phyloP scores from a whole-genome alignment of 805 yeast genomes.

The Yamadazyma paraphyllophila region DNA sequence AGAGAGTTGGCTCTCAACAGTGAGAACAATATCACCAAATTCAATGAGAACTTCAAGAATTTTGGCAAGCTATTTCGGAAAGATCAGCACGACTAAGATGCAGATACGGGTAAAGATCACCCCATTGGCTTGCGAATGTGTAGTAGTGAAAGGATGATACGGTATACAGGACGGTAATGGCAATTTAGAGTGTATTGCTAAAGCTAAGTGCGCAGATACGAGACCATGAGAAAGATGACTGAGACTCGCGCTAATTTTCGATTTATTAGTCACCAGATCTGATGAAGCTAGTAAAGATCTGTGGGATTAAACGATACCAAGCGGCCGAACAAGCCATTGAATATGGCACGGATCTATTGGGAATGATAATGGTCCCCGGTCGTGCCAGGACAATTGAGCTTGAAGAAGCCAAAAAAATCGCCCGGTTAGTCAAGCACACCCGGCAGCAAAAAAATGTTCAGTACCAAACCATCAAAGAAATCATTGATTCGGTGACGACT shows the following conservation, averaged over 20 bases:
- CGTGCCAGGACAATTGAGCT: conserved; percentile 64
- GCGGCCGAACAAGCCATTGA: conserved; percentile 72
- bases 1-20: conserved; percentile 47
- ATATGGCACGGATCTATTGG: conserved; percentile 72
- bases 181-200: not conserved
- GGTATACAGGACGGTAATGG: too few species aligned
- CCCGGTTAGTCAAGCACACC: conserved; percentile 24
- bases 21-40: conserved; percentile 59
- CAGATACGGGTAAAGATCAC: not conserved
- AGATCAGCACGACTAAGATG: conserved; percentile 16
- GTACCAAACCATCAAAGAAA: conserved; percentile 20
- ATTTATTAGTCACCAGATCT: not conserved
- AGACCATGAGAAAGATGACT: too few species aligned
- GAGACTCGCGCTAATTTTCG: conserved; percentile 2
- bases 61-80: conserved; percentile 54
- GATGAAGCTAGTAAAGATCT: conserved; percentile 64
- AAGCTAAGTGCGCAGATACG: not conserved
- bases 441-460: conserved; percentile 17
- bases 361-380: conserved; percentile 84
- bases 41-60: conserved; percentile 64
- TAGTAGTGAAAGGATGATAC: not conserved
- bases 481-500: conserved; percentile 14
- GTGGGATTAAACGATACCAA: conserved; percentile 70
- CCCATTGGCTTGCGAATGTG: not conserved
- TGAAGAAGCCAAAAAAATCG: conserved; percentile 27